Percentiles rank a stretch among this genome's conserved stretches.
Conservation (phyloP, 2,329 filamentous ascomycete genomes). For the Ceratocystis cubensis region DNA sequence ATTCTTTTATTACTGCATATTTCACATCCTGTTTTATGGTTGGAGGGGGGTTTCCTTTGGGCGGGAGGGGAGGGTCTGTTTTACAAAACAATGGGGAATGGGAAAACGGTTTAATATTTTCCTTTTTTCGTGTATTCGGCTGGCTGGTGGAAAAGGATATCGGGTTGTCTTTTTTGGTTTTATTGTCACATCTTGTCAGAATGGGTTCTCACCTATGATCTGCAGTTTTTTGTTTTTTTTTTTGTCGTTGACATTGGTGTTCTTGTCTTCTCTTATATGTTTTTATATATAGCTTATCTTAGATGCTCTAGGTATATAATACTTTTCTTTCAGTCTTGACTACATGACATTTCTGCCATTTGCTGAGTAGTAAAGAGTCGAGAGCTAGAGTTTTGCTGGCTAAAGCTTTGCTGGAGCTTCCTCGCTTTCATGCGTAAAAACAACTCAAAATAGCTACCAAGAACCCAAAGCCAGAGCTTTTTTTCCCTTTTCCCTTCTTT, state of each 20-base stretch:
- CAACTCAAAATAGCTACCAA: neutral
- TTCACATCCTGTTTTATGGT: neutral
- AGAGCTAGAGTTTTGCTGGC: neutral
- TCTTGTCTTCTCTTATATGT: no score
- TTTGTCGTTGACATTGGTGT: neutral
- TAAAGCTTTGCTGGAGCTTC: neutral
- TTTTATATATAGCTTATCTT: neutral
- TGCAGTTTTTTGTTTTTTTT: slow-evolving; percentile 1
- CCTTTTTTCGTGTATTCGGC: neutral
- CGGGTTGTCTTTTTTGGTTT: neutral
- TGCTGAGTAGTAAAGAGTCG: neutral
- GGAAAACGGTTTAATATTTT: neutral
- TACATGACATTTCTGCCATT: neutral
- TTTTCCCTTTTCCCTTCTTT: neutral
- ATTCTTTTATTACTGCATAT: slow-evolving; percentile 5
- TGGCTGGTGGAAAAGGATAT: no score
- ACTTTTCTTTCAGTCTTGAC: neutral
- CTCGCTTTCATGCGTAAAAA: no score
- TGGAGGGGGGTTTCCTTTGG: no score
- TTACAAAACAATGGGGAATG: no score
- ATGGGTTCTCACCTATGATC: neutral
- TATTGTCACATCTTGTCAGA: neutral
- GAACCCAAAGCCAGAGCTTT: neutral
- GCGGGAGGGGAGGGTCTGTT: no score
- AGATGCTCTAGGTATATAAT: neutral